These are phyloP conservation scores for Schizonepeta tenuifolia DNA, from an alignment of 257 asterid species.

Conservation along the genomic window DNA sequence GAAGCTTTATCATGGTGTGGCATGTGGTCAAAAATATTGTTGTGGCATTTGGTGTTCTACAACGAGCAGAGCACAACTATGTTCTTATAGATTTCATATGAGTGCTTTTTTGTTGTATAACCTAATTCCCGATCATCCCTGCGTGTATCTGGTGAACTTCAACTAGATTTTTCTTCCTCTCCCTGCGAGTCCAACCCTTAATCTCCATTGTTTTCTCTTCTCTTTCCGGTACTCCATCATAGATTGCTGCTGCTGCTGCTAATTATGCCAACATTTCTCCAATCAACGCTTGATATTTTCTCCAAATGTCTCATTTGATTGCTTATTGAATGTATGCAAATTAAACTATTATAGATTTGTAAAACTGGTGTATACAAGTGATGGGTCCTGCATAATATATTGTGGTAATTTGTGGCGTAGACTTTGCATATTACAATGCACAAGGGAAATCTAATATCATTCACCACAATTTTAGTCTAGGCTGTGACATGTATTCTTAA, in stretches of 20 bases:
- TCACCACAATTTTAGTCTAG: background rate
- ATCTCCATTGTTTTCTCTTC: background rate
- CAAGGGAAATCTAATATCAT: background rate
- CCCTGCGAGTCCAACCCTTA: background rate
- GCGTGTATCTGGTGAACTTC: background rate
- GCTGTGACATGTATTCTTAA: background rate
- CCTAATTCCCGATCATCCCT: background rate
- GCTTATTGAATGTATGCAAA: background rate
- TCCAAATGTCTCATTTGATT: background rate
- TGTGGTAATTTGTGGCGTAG: background rate
- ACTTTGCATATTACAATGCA: background rate
- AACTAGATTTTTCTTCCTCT: background rate
- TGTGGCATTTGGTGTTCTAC: too few species aligned
- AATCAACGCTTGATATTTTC: too few species aligned
- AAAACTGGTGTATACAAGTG: background rate
- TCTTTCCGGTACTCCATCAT: background rate
- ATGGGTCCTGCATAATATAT: background rate
- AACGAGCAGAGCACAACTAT: too few species aligned
- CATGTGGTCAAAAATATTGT: too few species aligned
- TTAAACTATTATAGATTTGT: background rate
- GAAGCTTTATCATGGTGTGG: too few species aligned
- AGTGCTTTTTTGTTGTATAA: background rate
- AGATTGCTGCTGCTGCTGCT: background rate
- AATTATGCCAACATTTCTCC: background rate
- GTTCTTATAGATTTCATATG: background rate